Evolutionary conservation across 2,329 filamentous ascomycete species (phyloP).

Genomic region (Fusarium sp.): DNA sequence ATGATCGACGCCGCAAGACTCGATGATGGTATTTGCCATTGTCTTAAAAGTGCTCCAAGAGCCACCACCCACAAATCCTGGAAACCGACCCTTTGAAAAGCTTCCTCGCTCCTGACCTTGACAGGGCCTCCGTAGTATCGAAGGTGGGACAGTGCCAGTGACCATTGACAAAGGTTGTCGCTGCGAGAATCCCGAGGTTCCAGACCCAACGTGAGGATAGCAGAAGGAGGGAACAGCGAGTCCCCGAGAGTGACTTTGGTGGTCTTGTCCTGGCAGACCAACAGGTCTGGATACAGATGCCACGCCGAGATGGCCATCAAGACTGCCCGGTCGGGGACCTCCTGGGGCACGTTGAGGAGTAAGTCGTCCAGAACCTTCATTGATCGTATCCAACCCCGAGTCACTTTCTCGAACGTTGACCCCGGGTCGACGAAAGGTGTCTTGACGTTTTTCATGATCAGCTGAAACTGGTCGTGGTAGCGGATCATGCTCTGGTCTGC

Average conservation of each 20-base stretch:
- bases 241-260: slow-evolving; percentile 13
- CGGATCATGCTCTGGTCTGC: slow-evolving; percentile 13
- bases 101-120: slow-evolving; percentile 18
- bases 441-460: slow-evolving; percentile 22
- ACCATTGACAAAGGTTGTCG: slow-evolving; percentile 19
- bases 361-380: slow-evolving; percentile 27
- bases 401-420: slow-evolving; percentile 19
- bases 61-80: slow-evolving; percentile 17
- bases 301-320: slow-evolving; percentile 27
- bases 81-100: slow-evolving; percentile 13
- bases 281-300: slow-evolving; percentile 28
- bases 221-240: slow-evolving; percentile 6
- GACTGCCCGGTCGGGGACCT: slow-evolving; percentile 21
- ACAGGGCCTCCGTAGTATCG: slow-evolving; percentile 24
- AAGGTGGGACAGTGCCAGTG: slow-evolving; percentile 24
- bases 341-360: slow-evolving; percentile 11
- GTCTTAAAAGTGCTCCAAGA: slow-evolving; percentile 17
- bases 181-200: slow-evolving; percentile 2
- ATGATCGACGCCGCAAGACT: slow-evolving; percentile 8
- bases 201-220: slow-evolving; percentile 11
- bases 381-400: slow-evolving; percentile 10
- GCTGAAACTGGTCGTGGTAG: slow-evolving; percentile 18
- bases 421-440: slow-evolving; percentile 15
- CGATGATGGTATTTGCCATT: slow-evolving; percentile 17
- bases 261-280: slow-evolving; percentile 18